Evolutionary conservation across 129 eudicot genomes (phyloP), one percentile per base, ranked within the genome.

Genomic region (Pseudognaphalium luteoalbum): DNA sequence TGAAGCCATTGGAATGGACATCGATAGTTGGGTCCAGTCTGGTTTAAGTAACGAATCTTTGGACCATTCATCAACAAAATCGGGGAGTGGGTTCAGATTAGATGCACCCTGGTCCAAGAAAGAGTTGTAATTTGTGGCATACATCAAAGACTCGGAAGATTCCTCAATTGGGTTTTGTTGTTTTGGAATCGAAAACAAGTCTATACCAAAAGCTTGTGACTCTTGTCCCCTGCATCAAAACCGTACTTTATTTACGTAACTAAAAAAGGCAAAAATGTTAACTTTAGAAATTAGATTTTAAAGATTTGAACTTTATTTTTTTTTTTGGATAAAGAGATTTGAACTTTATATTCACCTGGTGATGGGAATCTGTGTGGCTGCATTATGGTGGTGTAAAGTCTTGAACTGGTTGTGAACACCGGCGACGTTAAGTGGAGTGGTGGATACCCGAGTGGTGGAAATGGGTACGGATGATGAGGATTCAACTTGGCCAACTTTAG

Each of bases 11-110:
- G 98, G 97, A 70, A 88, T 91, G 11, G 97, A 94, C 93, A 94
- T 94, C 42, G 98, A 88, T 50, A 94, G 96, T 25, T 84, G 97
- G 79, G 98, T 89, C 97, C 96, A 88, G 82, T 94, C 97, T 1
- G 91, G 80, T 80, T 87, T 91, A 51, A 86, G 76, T 33, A 91
- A 71, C 59, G 77, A 89, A 39, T 85, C 87, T 74, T 93, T 90
- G 11, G 95, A 86, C 89, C 90, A 89, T 41, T 81, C 83, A 52
- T 86, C 83, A 28, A 85, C 87, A 71, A 87, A 88, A 70, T 74
- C 81, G 15, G 76, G 86, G 66, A 85, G 75, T n/a, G 84, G 84
- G 60, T 81, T 82, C 47, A 80, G 82, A 62, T 81, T 72, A 47
- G 54, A 78, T 72, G 79, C 35, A 74, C 85, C 87, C 57, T 66